These are phyloP conservation scores for Quercus bicolor DNA, from an alignment of 306 rosid species.

Conservation along the genomic window DNA sequence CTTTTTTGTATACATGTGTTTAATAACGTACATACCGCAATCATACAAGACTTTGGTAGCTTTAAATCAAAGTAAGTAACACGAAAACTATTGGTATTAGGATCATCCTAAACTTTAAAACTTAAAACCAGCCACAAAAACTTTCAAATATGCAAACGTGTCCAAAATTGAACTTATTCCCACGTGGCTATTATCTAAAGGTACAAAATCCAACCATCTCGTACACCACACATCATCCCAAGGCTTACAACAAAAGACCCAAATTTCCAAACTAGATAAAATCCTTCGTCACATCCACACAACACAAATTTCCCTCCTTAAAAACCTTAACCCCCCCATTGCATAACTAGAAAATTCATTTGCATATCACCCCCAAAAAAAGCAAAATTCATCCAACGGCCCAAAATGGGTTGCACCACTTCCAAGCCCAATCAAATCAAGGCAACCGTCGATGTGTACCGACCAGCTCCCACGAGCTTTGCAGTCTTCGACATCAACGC, in stretches of 20 bases:
- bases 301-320: background rate
- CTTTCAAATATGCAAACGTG: background rate
- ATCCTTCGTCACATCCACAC: slow-evolving; percentile 6
- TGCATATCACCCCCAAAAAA: background rate
- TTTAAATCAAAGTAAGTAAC: no score
- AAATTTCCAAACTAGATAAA: background rate
- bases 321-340: no score
- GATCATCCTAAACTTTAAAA: background rate
- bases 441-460: slow-evolving; percentile 31
- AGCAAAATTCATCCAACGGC: background rate
- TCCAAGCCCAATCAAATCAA: slow-evolving; percentile 61
- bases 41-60: no score
- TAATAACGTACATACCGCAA: no score
- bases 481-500: slow-evolving; percentile 75
- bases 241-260: slow-evolving; percentile 10
- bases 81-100: background rate
- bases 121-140: background rate
- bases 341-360: no score
- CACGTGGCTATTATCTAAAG: slow-evolving; percentile 23
- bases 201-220: slow-evolving; percentile 7
- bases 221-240: slow-evolving; percentile 23
- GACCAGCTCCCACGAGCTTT: slow-evolving; percentile 81
- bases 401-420: slow-evolving; percentile 68
- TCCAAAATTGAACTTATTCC: background rate
- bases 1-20: no score